Conservation (phyloP, 768 basidiomycete genomes). For the Termitomyces bulborhizus region DNA sequence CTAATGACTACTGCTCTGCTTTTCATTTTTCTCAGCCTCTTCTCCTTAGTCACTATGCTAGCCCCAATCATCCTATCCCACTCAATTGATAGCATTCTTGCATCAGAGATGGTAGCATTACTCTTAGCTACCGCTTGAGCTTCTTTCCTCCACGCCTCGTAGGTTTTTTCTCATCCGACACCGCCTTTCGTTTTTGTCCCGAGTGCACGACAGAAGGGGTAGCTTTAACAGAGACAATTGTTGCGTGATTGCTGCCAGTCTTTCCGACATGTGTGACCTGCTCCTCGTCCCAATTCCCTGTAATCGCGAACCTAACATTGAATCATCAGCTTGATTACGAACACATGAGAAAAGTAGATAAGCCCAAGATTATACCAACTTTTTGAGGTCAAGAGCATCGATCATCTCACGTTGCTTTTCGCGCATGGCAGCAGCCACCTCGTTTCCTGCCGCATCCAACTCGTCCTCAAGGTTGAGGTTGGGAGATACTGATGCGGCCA, state of each 20-base stretch:
- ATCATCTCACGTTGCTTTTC: slow-evolving; percentile 87
- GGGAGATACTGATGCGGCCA: slow-evolving; percentile 37
- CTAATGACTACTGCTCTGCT: too few relatives aligned
- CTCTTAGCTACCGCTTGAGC: slow-evolving; percentile 31
- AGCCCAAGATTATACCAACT: slow-evolving; percentile 46
- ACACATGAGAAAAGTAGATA: neutral
- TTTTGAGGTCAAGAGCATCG: slow-evolving; percentile 78
- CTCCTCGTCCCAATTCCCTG: slow-evolving; percentile 77
- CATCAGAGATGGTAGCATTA: too few relatives aligned
- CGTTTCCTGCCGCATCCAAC: slow-evolving; percentile 71
- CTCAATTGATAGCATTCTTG: too few relatives aligned
- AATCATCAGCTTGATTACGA: slow-evolving; percentile 14
- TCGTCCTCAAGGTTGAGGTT: slow-evolving; percentile 53
- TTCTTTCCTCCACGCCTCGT: slow-evolving; percentile 43
- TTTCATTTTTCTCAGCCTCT: too few relatives aligned
- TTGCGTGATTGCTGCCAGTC: slow-evolving; percentile 39
- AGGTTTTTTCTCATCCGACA: slow-evolving; percentile 37
- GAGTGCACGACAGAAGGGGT: slow-evolving; percentile 16
- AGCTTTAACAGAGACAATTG: slow-evolving; percentile 73
- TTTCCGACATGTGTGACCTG: slow-evolving; percentile 50
- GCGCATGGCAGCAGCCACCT: slow-evolving; percentile 57
- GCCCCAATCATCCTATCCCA: too few relatives aligned
- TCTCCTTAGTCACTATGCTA: too few relatives aligned
- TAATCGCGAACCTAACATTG: slow-evolving; percentile 62
- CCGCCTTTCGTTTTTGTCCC: slow-evolving; percentile 58